Evolutionary conservation across 2,329 filamentous ascomycete species (phyloP), one percentile per base, ranked within the genome.

Genomic region (Paraphoma chrysanthemicola): DNA sequence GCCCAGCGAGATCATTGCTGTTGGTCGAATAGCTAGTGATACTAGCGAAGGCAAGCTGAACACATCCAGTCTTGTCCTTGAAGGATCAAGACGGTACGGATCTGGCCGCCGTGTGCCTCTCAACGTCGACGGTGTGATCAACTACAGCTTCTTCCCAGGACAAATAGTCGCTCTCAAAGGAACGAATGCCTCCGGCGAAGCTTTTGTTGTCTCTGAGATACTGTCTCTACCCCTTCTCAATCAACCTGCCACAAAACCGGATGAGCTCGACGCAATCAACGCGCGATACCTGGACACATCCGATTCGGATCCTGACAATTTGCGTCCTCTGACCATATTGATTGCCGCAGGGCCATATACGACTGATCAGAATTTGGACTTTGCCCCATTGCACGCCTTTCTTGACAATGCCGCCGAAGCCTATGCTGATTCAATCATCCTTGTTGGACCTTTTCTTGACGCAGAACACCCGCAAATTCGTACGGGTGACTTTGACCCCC

Each of bases 11-110:
- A 87, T 98, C 36, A 87, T 98, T 17, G 93, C 93, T 3, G 91
- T 99, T 0, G 95, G 95, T 4, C 87, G 95, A 41, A 96, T 99
- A 69, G 93, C 92, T 2, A 96, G 89, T 0, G 95, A 99, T 77
- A 88, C 90, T 2, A 78, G 85, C n/a, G 92, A 95, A 75, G 93
- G 92, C 14, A 95, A 89, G 71, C 84, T 97, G 14, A 98, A 97
- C 71, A 82, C 88, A 1, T 89, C 92, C 0, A 96, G 92, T 1
- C 79, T 98, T 16, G 89, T 97, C 3, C 83, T 99, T 1, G 95
- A 99, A 78, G 94, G 90, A 17, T 96, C 93, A 23, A 84, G 94
- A 64, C 85, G 91, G 30, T 91, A 88, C 66, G 95, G 95, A 36
- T 91, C 90, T 62, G 95, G 93, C 4, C 81, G 91, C 54, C 86